Conservation (phyloP, 1,139 yeast genomes). For the Geotrichum cucujoidarum region DNA sequence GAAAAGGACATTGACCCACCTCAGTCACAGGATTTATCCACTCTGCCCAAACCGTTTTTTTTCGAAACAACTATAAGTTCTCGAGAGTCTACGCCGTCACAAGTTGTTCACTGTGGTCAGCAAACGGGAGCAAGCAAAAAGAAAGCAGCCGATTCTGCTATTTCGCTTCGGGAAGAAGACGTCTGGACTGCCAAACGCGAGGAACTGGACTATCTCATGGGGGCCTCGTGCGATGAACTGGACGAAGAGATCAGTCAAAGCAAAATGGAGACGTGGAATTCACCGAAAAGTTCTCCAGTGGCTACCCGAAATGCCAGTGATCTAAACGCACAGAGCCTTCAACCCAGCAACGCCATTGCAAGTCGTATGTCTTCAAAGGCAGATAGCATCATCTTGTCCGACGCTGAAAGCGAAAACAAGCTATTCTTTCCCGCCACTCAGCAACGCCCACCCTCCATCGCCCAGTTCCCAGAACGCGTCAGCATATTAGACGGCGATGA, state of each 20-base stretch:
- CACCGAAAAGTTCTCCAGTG: neutral
- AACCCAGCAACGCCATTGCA: neutral
- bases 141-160: neutral
- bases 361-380: neutral
- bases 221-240: slow-evolving; percentile 11
- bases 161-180: slow-evolving; percentile 2
- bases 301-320: neutral
- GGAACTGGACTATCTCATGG: slow-evolving; percentile 9
- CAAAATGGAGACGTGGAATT: neutral
- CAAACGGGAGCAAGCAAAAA: neutral
- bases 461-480: neutral
- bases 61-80: neutral
- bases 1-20: too few relatives aligned
- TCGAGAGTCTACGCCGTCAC: neutral
- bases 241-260: slow-evolving; percentile 3
- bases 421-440: slow-evolving; percentile 3
- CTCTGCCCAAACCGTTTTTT: neutral
- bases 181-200: slow-evolving; percentile 6
- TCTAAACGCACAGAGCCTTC: too few relatives aligned
- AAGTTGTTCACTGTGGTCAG: slow-evolving; percentile 9
- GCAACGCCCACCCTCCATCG: neutral
- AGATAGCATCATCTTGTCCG: neutral
- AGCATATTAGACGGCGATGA: neutral
- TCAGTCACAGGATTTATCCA: neutral
- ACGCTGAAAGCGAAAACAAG: slow-evolving; percentile 2